Base-by-base conservation (phyloP, 1,139 yeast genomes). In the Debaryomyces nepalensis region DNA sequence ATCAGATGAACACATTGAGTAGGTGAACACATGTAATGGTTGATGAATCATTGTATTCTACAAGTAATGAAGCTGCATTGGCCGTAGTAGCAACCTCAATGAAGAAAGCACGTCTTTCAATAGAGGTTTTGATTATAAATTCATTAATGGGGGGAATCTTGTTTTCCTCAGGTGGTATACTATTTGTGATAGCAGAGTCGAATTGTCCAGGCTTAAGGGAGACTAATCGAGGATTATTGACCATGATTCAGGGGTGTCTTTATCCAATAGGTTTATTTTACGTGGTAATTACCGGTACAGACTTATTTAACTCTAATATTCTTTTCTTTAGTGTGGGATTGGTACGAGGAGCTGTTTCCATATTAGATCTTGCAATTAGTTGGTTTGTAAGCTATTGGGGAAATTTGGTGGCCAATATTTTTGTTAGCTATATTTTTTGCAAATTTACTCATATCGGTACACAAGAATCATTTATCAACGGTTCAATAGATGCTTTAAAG, bases 71-170 rank as follows among this genome's bases (percentile, higher is more conserved):
- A 53, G 82, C 93, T 1, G 93, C 93, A 1, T 61, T 86, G 40
- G 93, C 93, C 0, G 84, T 84, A 38, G 90, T 86, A 23, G 95
- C 95, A 5, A 86, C 93, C 0, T 74, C 88, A 2, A 86, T 85
- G 93, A 86, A 86, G 58, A 86, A 86, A 56, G 78, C 91, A 2
- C 72, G 95, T 55, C 72, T 84, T 18, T 73, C 81, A 44, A 50
- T 81, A 4, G 83, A 81, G 45, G 73, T 82, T 1, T 59, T 86
- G 21, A 51, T 80, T 0, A 55, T 85, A 23, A 85, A 85, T 57
- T 79, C 90, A 1, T 58, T 86, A 8, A 63, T 84, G 50, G 95
- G 91, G 2, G 95, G 91, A 0, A 54, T 84, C 1, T 59, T 87
- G 9, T 86, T 87, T 59, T 63, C 84, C 21, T 66, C 82, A 2